These are phyloP conservation scores for Colletotrichum sp. DNA, from an alignment of 2,329 filamentous ascomycete genomes.

Conservation along the genomic window DNA sequence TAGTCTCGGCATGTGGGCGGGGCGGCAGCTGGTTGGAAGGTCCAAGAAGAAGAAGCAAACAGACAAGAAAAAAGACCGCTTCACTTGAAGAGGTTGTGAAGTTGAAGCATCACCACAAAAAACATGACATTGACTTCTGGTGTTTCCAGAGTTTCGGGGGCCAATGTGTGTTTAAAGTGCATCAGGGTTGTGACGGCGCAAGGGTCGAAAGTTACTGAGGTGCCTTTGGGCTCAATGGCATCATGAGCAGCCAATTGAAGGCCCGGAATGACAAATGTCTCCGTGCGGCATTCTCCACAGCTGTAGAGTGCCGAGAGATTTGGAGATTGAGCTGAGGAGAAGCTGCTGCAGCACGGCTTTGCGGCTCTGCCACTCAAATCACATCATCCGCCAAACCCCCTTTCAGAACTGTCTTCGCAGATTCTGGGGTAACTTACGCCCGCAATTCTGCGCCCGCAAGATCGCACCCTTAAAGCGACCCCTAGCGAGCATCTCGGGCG, in stretches of 20 bases:
- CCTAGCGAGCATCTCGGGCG: neutral
- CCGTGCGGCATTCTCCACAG: conserved; percentile 9
- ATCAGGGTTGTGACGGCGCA: neutral
- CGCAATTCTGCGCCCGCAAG: conserved; percentile 13
- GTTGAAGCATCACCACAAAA: neutral
- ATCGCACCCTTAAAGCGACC: neutral
- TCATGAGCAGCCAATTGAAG: conserved; percentile 13
- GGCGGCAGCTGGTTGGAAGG: neutral
- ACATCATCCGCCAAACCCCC: neutral
- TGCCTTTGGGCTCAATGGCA: neutral
- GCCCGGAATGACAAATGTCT: conserved; percentile 4
- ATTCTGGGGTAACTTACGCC: conserved; percentile 15
- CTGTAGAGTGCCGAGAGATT: neutral
- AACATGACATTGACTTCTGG: neutral
- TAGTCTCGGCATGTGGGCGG: conserved; percentile 11
- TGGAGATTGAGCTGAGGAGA: neutral
- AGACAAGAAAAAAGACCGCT: neutral
- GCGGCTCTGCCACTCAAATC: conserved; percentile 1
- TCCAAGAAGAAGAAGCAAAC: neutral
- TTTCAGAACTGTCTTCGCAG: neutral
- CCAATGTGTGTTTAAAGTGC: neutral
- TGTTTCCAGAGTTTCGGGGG: neutral
- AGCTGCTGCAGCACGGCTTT: neutral
- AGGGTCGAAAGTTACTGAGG: neutral
- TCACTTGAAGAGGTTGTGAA: neutral